Evolutionary conservation across 1,284 basidiomycete genomes (phyloP).

Genomic region (Apiotrichum siamense): DNA sequence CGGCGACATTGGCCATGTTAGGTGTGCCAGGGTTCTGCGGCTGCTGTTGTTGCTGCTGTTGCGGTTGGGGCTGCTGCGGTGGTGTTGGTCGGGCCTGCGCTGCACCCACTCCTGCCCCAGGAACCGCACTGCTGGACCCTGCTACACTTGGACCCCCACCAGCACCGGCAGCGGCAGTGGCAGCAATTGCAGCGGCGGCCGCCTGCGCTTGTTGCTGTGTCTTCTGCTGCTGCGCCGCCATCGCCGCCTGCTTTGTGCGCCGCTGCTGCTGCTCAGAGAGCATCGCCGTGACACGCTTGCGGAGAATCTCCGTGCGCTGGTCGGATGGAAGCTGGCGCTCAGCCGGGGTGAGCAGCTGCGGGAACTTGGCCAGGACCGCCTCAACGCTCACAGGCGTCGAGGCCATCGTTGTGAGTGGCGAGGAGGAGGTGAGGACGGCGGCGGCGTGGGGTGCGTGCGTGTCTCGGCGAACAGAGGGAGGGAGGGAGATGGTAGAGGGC

Average conservation of each 20-base stretch:
- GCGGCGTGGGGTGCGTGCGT: not conserved
- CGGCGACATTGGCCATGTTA: not conserved
- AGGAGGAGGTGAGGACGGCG: not conserved
- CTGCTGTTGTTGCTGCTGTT: conserved; percentile 1
- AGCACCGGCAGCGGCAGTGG: not conserved
- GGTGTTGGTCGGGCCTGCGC: not conserved
- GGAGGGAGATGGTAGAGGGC: not conserved
- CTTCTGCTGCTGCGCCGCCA: not conserved
- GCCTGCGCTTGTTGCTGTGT: conserved; percentile 1
- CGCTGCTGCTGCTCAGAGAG: conserved; percentile 1
- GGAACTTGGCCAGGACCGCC: conserved; percentile 21
- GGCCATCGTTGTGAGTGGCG: conserved; percentile 1
- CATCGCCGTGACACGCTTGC: conserved; percentile 18
- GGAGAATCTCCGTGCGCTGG: conserved; percentile 29
- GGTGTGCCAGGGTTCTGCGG: not conserved
- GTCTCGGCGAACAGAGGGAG: too few species aligned
- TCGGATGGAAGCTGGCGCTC: conserved; percentile 28
- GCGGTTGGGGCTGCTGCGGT: not conserved
- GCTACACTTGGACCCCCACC: too few species aligned
- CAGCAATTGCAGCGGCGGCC: not conserved
- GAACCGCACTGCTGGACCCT: too few species aligned
- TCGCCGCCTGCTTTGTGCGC: conserved; percentile 1
- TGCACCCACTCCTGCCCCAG: not conserved
- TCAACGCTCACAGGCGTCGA: conserved; percentile 10
- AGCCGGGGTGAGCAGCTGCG: conserved; percentile 24